Evolutionary conservation across 169 alveolate species (phyloP), one percentile per base, ranked within the genome.

Genomic region (Plasmodium sp.): DNA sequence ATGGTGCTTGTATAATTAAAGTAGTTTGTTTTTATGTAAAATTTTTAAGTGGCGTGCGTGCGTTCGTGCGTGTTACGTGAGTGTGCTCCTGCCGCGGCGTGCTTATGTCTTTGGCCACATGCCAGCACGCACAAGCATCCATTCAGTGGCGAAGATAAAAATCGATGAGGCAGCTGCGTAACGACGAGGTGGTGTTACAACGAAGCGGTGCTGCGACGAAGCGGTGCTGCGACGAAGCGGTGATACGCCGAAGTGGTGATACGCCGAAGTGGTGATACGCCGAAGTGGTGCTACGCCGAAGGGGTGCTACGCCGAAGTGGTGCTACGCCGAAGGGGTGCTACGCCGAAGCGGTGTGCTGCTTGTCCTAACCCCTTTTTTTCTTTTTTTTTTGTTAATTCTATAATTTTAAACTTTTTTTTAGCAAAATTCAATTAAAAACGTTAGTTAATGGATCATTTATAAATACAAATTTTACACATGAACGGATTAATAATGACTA

Each of bases 1-100:
- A 82, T 82, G 14, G 33, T 56, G 90, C 34, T 43, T 18, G 71
- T 82, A 82, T 54, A 82, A 82, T 54, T 82, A 51, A 82, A 82
- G 41, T 79, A 3, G 34, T 79, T 79, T 79, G 18, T 79, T 39
- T 79, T 79, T 79, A 79, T 31, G n/a, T 79, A 22, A 79, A 41
- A 5, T 79, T 79, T 79, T 34, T 79, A 39, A 39, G 56, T 39
- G 31, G 5, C 39, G 18, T 48, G 27, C 48, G 54, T n/a, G 14
- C 22, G 48, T 22, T 22, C 48, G n/a, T 18, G 7, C 9, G 22
- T 74, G 83, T 74, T 34, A 22, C 31, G 16, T 62, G 77, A 4
- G 39, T 62, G 14, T 62, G 16, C 36, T 62, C 77, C 36, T 62
- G 9, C 77, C 36, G 31, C 34, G 36, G 16, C 34, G 14, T 18